These are phyloP conservation scores for Phytophthora fragariaefolia DNA, from an alignment of 352 stramenopile genomes.

Conservation along the genomic window DNA sequence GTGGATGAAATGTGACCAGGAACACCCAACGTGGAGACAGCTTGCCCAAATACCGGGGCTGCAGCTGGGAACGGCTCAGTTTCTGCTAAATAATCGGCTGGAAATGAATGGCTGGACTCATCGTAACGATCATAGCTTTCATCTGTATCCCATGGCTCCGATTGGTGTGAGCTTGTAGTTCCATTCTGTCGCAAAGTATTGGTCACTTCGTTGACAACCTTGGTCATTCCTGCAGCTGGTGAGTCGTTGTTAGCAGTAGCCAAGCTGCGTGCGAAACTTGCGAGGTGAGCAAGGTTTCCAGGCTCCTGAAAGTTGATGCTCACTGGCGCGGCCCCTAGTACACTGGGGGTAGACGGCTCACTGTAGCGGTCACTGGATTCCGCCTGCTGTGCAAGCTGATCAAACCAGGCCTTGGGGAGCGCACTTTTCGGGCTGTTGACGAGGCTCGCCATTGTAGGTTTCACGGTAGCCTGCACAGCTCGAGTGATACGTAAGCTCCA, in stretches of 20 bases:
- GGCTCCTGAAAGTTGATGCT: constrained; percentile 62
- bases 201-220: constrained; percentile 80
- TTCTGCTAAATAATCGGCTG: constrained; percentile 51
- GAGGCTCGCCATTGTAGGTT: constrained; percentile 63
- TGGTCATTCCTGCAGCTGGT: constrained; percentile 30
- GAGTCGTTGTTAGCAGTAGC: constrained; percentile 37
- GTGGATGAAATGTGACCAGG: constrained; percentile 59
- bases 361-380: constrained; percentile 54
- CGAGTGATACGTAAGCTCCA: constrained; percentile 84
- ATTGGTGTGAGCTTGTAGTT: constrained; percentile 46
- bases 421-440: constrained; percentile 78
- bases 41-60: constrained; percentile 22
- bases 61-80: constrained; percentile 26
- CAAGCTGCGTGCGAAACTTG: constrained; percentile 70
- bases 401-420: constrained; percentile 81
- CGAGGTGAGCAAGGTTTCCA: constrained; percentile 76
- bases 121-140: constrained; percentile 72
- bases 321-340: constrained; percentile 31
- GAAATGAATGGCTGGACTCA: constrained; percentile 70
- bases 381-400: constrained; percentile 63
- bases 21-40: constrained; percentile 40
- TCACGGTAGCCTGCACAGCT: constrained; percentile 82
- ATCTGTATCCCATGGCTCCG: constrained; percentile 66
- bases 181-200: constrained; percentile 65
- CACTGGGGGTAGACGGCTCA: constrained; percentile 40